Conservation (phyloP, 2,329 filamentous ascomycete genomes). For the Monilinia fructicola region DNA sequence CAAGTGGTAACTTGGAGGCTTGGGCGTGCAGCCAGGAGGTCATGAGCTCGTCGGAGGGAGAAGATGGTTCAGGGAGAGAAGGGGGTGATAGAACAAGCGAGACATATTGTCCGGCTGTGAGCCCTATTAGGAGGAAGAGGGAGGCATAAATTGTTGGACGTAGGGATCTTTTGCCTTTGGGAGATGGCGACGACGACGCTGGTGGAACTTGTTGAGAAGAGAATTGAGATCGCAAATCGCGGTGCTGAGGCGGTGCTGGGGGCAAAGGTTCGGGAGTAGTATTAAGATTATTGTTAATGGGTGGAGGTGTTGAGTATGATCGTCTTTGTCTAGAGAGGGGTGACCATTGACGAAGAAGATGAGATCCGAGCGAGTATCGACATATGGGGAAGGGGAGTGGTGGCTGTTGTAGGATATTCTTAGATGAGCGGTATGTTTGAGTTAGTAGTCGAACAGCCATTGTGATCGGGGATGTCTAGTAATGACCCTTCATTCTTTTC, state of each 20-base stretch:
- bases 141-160: conserved; percentile 39
- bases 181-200: conserved; percentile 11
- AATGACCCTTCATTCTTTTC: background rate
- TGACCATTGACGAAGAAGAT: conserved; percentile 7
- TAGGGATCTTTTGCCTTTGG: conserved; percentile 34
- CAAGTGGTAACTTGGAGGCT: conserved; percentile 50
- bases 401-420: background rate
- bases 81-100: conserved; percentile 48
- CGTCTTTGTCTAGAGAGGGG: background rate
- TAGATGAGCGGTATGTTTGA: background rate
- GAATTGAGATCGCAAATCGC: conserved; percentile 37
- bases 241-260: conserved; percentile 8
- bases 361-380: background rate
- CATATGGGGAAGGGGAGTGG: background rate
- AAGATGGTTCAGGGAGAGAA: conserved; percentile 43
- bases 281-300: conserved; percentile 2
- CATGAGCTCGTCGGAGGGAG: conserved; percentile 46
- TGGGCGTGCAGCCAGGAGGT: conserved; percentile 45
- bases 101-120: conserved; percentile 43
- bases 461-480: background rate
- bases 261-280: conserved; percentile 4
- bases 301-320: conserved; percentile 19
- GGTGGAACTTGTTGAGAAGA: conserved; percentile 19
- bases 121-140: conserved; percentile 47
- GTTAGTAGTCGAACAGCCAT: conserved; percentile 7